Conservation (phyloP, 345 rosid species). For the Lepidium africanum region DNA sequence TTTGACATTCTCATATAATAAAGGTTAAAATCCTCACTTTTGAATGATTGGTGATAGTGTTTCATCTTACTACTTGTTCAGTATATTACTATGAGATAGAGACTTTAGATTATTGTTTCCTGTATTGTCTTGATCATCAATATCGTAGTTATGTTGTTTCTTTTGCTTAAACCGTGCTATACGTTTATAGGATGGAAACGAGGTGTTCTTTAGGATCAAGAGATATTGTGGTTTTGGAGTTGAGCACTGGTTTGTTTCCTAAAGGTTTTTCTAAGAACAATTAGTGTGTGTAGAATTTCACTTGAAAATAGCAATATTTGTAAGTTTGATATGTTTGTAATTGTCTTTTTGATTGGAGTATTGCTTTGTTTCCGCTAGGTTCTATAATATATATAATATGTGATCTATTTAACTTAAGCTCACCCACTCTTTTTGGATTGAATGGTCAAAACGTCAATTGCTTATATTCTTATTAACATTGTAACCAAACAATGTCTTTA, state of each 20-base stretch:
- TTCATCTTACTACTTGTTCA: neutral
- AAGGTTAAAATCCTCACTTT: neutral
- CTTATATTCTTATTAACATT: no score
- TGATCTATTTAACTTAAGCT: no score
- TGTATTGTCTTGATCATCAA: neutral
- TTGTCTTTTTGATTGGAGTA: neutral
- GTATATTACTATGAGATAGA: neutral
- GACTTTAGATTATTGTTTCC: neutral
- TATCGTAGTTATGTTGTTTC: conserved; percentile 34
- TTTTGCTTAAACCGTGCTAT: neutral
- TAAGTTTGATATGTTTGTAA: neutral
- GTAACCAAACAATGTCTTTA: no score
- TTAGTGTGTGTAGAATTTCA: neutral
- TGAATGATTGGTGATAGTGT: neutral
- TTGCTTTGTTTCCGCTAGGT: neutral
- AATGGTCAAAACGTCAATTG: no score
- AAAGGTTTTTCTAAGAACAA: neutral
- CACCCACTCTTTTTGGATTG: no score
- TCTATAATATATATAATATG: no score
- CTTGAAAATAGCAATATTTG: neutral
- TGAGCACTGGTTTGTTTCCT: neutral
- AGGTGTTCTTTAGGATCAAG: conserved; percentile 79
- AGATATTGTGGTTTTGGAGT: conserved; percentile 17
- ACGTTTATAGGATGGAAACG: conserved; percentile 65
- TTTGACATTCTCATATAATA: neutral